phyloP scores from a whole-genome alignment of 2,329 filamentous ascomycete species.

The Neophaeococcomyces mojaviensis region DNA sequence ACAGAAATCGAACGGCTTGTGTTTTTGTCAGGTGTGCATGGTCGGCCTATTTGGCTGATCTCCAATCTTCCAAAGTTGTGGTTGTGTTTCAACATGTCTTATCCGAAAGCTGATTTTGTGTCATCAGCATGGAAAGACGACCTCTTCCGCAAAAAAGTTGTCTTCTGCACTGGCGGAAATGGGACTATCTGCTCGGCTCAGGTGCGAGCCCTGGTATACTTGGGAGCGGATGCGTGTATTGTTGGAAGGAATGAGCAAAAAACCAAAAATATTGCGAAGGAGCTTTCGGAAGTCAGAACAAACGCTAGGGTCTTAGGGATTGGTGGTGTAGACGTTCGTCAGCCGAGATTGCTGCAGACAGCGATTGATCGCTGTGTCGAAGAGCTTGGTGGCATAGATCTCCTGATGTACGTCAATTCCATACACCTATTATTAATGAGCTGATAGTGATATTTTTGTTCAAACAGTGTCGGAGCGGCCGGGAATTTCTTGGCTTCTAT shows the following conservation, averaged over 20 bases:
- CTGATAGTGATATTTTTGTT: too few species aligned
- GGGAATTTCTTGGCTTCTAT: constrained; percentile 12
- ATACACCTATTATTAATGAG: too few species aligned
- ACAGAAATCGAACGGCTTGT: too few species aligned
- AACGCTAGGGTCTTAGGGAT: constrained; percentile 81
- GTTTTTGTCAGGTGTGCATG: too few species aligned
- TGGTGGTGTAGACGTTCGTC: constrained; percentile 65
- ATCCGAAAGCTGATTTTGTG: too few species aligned
- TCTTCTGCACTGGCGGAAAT: constrained; percentile 89
- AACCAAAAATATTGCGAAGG: constrained; percentile 68
- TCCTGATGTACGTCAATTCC: constrained; percentile 75
- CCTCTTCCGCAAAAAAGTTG: too few species aligned
- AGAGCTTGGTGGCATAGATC: constrained; percentile 82
- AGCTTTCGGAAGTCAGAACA: constrained; percentile 67
- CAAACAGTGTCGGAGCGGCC: constrained; percentile 13
- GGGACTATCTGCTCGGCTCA: constrained; percentile 90
- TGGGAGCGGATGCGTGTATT: constrained; percentile 89
- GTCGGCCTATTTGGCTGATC: too few species aligned
- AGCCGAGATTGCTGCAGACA: constrained; percentile 57
- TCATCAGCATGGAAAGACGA: too few species aligned
- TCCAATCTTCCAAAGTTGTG: too few species aligned
- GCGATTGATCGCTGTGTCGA: constrained; percentile 72
- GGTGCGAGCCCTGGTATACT: constrained; percentile 77
- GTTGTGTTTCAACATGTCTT: too few species aligned
- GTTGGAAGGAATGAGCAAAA: constrained; percentile 49